Percentiles rank a stretch among this genome's conserved stretches.
Conservation (phyloP, 139 green algal species). For the Chlorella sp. region DNA sequence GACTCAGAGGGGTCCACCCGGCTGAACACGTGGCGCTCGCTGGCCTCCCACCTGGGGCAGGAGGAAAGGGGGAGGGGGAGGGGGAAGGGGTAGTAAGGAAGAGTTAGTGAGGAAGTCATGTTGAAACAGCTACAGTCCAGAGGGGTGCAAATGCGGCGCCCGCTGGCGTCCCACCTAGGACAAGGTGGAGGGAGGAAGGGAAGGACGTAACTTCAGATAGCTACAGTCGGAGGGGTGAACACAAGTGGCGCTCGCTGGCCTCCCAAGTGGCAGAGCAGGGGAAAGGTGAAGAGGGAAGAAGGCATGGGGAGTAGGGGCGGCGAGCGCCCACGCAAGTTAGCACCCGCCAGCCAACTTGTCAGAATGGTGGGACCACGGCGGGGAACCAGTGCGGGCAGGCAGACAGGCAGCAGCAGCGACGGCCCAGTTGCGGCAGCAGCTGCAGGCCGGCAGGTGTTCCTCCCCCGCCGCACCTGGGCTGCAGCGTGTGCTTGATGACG, state of each 20-base stretch:
- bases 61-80: neutral
- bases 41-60: constrained; percentile 32
- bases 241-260: constrained; percentile 31
- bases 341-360: too few relatives aligned
- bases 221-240: constrained; percentile 42
- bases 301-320: too few relatives aligned
- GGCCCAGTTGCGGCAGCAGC: too few relatives aligned
- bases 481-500: constrained; percentile 49
- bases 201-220: too few relatives aligned
- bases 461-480: constrained; percentile 19
- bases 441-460: too few relatives aligned
- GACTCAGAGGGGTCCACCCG: constrained; percentile 47
- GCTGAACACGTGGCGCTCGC: constrained; percentile 38
- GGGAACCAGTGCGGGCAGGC: too few relatives aligned
- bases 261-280: constrained; percentile 30
- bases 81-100: neutral
- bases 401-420: neutral
- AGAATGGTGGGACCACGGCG: too few relatives aligned
- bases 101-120: too few relatives aligned
- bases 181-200: neutral
- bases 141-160: constrained; percentile 31
- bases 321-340: too few relatives aligned
- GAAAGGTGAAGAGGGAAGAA: too few relatives aligned
- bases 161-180: constrained; percentile 37
- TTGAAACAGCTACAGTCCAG: too few relatives aligned